Base-by-base conservation (phyloP, 768 basidiomycete species). In the Agrocybe praecox region DNA sequence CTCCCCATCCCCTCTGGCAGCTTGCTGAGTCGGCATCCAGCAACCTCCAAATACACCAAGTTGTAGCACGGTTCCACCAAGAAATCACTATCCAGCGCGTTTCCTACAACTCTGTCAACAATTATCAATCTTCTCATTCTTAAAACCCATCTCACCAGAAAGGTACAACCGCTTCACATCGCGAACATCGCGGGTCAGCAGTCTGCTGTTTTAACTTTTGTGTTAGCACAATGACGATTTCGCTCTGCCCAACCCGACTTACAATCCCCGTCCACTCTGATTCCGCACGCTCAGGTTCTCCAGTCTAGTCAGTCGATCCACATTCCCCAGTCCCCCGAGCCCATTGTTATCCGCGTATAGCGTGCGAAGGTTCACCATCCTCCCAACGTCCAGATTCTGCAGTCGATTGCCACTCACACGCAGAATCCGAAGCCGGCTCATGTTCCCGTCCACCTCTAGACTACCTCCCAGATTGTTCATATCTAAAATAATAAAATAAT, bases 141-240 rank as follows among this genome's bases (percentile, higher is more conserved):
- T 50, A 46, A 12, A 48, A 48, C 26, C 21, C 21, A 54, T 80
- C 91, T 62, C 70, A 94, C 94, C 94, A 62, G 94, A 96, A 53
- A 98, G 85, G 79, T 98, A 99, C 68, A 98, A 75, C 52, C 96
- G 86, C 75, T 95, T 96, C 65, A 94, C 87, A 76, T 96, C 93
- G 67, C 92, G 87, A 67, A 97, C 84, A 68, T 94, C 90, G 65
- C 84, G 86, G 74, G 78, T 79, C 74, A 76, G 66, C 60, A 82
- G 63, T 53, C 71, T 76, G 55, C 81, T 81, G 49, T 59, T 51
- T 51, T 61, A 48, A 52, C 45, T 50, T 54, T n/a, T n/a, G n/a
- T 50, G 49, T 48, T 49, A 51, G 64, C 56, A n/a, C 56, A 62
- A 61, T 62, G 63, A 67, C 65, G 58, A 62, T 40, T 43, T 52